A percentile compares a stretch with the other conserved stretches of the same genome.
Conservation (phyloP, 2,329 filamentous ascomycete genomes). For the Didymella lethalis region DNA sequence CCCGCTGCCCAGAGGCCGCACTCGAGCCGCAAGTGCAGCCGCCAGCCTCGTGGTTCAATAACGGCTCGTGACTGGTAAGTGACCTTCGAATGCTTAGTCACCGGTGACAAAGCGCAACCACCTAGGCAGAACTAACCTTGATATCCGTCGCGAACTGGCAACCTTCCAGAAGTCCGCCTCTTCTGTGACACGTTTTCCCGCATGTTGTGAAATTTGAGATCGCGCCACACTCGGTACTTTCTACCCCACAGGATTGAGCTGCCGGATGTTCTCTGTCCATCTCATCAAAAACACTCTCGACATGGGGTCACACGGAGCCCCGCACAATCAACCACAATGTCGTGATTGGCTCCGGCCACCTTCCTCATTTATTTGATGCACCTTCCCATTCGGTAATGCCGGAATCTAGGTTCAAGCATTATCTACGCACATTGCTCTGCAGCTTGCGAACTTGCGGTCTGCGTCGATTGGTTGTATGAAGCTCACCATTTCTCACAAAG, state of each 20-base stretch:
- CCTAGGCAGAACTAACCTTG: neutral
- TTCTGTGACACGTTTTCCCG: neutral
- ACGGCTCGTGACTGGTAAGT: neutral
- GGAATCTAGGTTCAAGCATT: constrained; percentile 13
- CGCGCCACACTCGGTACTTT: constrained; percentile 11
- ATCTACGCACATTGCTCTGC: constrained; percentile 18
- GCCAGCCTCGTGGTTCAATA: neutral
- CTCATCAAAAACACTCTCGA: constrained; percentile 40
- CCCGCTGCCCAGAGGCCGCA: neutral
- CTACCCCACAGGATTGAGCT: constrained; percentile 27
- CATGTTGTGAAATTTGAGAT: neutral
- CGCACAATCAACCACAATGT: constrained; percentile 23
- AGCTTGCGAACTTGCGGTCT: constrained; percentile 3
- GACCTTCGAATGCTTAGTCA: neutral
- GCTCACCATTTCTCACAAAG: constrained; percentile 2
- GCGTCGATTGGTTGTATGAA: constrained; percentile 10
- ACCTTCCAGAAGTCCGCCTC: neutral
- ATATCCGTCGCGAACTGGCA: constrained; percentile 1
- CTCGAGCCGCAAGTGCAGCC: neutral
- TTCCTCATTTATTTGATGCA: constrained; percentile 21
- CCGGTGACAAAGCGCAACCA: neutral
- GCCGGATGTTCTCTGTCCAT: constrained; percentile 35
- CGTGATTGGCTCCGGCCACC: constrained; percentile 14
- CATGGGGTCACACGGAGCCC: constrained; percentile 32
- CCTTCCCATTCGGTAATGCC: constrained; percentile 14